Evolutionary conservation across 352 stramenopile species (phyloP), one percentile per base, ranked within the genome.

Genomic region (Peronospora farinosa): DNA sequence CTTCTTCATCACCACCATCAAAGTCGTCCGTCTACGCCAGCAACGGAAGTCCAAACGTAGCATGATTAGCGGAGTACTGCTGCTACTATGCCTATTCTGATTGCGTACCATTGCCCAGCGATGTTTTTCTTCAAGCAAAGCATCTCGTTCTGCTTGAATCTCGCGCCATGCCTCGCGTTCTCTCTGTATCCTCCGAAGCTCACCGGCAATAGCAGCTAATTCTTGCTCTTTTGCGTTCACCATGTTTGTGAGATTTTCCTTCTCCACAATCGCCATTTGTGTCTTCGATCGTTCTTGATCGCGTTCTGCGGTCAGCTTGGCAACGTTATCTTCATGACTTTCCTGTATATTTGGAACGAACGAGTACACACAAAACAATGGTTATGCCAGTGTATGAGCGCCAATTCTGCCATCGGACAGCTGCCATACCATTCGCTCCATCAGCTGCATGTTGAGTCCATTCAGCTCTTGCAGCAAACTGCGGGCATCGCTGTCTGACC

Each of bases 381-480:
- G 8, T 46, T 33, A 37, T 9, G 12, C 16, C 10, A 16, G 3
- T 13, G 23, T 36, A 25, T 17, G 40, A 38, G 16, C 33, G n/a
- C 12, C 31, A 33, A 19, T 12, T 21, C 16, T 23, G 21, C 12
- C 10, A 49, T 49, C 42, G 10, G 7, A 21, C 33, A 2, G 15
- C 12, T 33, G 42, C 57, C 62, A 12, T 64, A 91, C 79, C 71
- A 91, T 63, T 25, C 80, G 72, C 47, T 88, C 74, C 48, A 92
- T 74, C 0, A 92, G 55, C 63, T 87, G 71, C 80, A 92, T 89
- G 30, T 92, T 92, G 12, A 92, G 71, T 0, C 76, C 76, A 54
- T 92, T 92, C 7, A 92, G 67, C 44, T 92, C 80, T 48, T 92
- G 75, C 21, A 92, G 54, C 37, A 92, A 65, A 40, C 78, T 92